Evolutionary conservation across 352 stramenopile species (phyloP), one percentile per base, ranked within the genome.

Genomic region (Phytophthora hibernalis): DNA sequence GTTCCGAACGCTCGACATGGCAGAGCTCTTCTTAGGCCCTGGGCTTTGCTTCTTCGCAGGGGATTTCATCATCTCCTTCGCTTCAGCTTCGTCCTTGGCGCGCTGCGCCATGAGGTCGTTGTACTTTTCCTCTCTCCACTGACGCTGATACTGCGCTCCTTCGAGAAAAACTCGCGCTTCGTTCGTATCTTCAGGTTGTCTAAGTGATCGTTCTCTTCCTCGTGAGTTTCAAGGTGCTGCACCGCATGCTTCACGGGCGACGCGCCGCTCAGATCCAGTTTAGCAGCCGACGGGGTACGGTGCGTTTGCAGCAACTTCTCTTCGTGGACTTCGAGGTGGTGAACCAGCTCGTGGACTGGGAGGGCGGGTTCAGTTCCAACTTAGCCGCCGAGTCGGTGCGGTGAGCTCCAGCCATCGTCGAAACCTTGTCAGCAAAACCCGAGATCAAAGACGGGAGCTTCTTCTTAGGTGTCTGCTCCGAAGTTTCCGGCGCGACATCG

Each of bases 91-190:
- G 22, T 68, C 61, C 38, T 76, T 72, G 18, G 57, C 64, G 3
- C 48, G 63, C 11, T 70, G 50, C 2, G 53, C 53, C 16, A 70
- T 26, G 24, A 61, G 60, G 0, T 67, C 40, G 55, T 82, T 66
- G 31, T 73, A 79, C 43, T 79, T 82, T 82, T 59, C 22, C 57
- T 74, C 54, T 82, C 74, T 6, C 72, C 37, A 20, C 59, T 70
- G 0, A 82, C 74, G 12, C 51, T 65, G 44, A 82, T 77, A 30
- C 67, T 82, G 7, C 61, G 74, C 49, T 76, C 61, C 8, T 69
- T 77, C 10, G 67, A 70, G 49, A 89, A 89, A 30, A 87, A 89
- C 20, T 76, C 70, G 40, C 80, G 80, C 54, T 87, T 81, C 16
- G 80, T 89, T 24, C 80, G 77, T 45, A 87, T 72, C 38, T 80